Percentiles rank a stretch among this genome's conserved stretches.
Conservation (phyloP, 1,284 basidiomycete species). For the Cutaneotrichosporon dermatis region DNA sequence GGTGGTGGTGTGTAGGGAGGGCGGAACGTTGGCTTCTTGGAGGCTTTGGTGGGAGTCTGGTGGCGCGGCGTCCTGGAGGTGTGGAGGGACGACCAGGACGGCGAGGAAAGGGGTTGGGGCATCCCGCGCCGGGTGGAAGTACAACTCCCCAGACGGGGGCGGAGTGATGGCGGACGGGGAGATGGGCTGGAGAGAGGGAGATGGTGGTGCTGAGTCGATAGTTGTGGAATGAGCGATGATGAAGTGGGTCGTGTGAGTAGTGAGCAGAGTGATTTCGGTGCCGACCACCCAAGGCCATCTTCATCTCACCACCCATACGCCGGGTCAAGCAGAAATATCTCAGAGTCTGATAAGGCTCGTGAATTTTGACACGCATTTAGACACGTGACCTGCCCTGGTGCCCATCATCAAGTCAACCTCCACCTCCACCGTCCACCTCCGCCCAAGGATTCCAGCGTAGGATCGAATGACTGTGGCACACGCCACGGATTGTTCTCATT, state of each 20-base stretch:
- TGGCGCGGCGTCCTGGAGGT: slow-evolving; percentile 27
- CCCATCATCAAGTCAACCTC: too few relatives aligned
- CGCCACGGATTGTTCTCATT: neutral
- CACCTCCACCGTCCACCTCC: neutral
- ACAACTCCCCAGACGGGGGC: neutral
- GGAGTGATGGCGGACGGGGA: neutral
- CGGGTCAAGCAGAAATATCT: neutral
- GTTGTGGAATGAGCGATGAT: neutral
- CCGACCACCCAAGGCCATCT: neutral
- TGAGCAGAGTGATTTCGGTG: too few relatives aligned
- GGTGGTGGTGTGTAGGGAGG: neutral
- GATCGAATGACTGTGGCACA: too few relatives aligned
- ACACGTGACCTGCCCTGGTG: too few relatives aligned
- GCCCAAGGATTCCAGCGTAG: too few relatives aligned
- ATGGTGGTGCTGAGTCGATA: neutral
- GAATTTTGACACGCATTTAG: too few relatives aligned
- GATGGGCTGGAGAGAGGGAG: neutral
- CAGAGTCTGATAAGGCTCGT: too few relatives aligned
- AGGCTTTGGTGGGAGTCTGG: neutral
- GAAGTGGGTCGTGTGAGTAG: neutral
- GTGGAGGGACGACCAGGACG: slow-evolving; percentile 34
- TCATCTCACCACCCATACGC: neutral
- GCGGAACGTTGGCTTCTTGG: neutral
- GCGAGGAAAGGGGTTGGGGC: slow-evolving; percentile 20
- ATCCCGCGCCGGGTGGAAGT: slow-evolving; percentile 1